Percentiles rank a stretch among this genome's conserved stretches.
Evolutionary conservation across 352 stramenopile species (phyloP).

Genomic region (Pythium guiyangense): DNA sequence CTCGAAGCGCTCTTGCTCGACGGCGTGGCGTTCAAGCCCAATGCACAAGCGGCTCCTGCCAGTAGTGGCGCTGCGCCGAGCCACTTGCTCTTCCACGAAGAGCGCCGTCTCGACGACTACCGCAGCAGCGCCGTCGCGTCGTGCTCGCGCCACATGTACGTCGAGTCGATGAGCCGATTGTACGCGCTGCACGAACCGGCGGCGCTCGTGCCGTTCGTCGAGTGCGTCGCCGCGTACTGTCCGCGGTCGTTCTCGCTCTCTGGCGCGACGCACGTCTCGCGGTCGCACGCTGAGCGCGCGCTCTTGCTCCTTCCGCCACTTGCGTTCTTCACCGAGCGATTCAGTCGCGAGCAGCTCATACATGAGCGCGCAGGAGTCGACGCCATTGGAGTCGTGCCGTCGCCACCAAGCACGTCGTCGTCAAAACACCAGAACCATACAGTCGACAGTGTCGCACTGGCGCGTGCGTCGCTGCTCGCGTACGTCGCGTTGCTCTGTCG

Average conservation of each 20-base stretch:
- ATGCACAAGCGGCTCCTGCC: neutral
- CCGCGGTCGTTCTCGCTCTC: no score
- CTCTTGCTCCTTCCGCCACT: no score
- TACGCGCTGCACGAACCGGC: no score
- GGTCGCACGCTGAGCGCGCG: no score
- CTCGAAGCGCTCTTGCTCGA: slow-evolving; percentile 69
- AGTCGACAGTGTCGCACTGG: slow-evolving; percentile 10
- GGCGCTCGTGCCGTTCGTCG: no score
- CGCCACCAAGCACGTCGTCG: neutral
- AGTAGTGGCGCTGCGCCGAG: slow-evolving; percentile 28
- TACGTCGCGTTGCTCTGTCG: slow-evolving; percentile 58
- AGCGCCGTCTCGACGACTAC: slow-evolving; percentile 68
- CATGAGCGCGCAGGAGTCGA: slow-evolving; percentile 5
- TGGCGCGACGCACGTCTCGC: no score
- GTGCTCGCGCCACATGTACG: slow-evolving; percentile 86
- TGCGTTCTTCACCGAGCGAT: no score
- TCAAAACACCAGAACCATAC: slow-evolving; percentile 6
- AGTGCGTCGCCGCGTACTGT: no score
- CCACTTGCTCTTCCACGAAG: slow-evolving; percentile 80
- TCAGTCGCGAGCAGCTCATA: slow-evolving; percentile 41
- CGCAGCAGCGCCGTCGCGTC: slow-evolving; percentile 55
- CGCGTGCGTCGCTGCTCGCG: slow-evolving; percentile 39
- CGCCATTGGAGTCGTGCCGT: neutral
- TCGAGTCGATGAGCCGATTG: slow-evolving; percentile 79
- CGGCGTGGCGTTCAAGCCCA: slow-evolving; percentile 37